These are phyloP conservation scores for Tetrapisispora fleetii DNA, from an alignment of 805 yeast genomes.

Conservation along the genomic window DNA sequence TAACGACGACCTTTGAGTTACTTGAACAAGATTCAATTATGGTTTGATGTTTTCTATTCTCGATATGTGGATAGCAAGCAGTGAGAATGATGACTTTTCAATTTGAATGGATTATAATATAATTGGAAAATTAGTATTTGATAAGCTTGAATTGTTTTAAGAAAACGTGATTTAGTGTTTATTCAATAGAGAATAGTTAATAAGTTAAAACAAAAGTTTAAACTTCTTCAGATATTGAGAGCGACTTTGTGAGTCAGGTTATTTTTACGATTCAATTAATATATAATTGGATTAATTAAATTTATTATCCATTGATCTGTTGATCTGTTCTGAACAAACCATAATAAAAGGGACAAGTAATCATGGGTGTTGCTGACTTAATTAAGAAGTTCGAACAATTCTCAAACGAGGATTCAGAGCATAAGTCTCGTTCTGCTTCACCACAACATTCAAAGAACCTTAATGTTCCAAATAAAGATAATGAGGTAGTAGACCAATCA, in stretches of 20 bases:
- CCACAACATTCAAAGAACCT: neutral
- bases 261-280: too few species aligned
- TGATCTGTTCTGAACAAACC: too few species aligned
- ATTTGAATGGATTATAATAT: neutral
- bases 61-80: too few species aligned
- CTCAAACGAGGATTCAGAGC: conserved; percentile 10
- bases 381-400: conserved; percentile 29
- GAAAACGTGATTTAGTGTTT: neutral
- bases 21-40: neutral
- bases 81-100: too few species aligned
- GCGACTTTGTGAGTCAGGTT: too few species aligned
- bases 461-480: neutral
- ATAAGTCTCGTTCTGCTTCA: neutral
- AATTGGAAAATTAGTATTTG: neutral
- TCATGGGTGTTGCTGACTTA: conserved; percentile 32
- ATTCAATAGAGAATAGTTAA: too few species aligned
- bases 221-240: too few species aligned
- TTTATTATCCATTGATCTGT: too few species aligned
- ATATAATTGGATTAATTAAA: too few species aligned
- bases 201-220: too few species aligned
- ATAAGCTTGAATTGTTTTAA: neutral
- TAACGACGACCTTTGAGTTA: too few species aligned
- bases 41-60: too few species aligned
- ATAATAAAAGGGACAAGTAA: neutral
- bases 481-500: neutral